These are phyloP conservation scores for Annona squamosa DNA, from an alignment of 164 flowering plant genomes.

Conservation along the genomic window DNA sequence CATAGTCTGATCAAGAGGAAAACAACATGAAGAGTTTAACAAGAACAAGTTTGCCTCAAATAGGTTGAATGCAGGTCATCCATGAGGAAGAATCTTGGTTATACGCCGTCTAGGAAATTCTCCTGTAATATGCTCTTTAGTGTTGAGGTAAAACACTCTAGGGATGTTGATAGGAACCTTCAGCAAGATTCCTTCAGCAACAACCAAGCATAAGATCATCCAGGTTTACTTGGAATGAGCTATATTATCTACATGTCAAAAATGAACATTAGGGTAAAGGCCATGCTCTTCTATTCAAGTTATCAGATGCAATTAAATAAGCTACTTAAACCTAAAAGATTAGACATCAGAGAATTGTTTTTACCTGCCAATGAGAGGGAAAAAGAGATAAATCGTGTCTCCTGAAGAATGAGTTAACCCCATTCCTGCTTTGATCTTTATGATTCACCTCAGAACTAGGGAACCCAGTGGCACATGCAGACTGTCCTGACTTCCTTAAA, in stretches of 20 bases:
- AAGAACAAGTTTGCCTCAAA: constrained; percentile 55
- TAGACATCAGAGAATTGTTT: constrained; percentile 1
- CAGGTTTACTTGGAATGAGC: constrained; percentile 57
- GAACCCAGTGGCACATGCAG: constrained; percentile 22
- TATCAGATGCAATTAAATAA: constrained; percentile 9
- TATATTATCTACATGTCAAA: constrained; percentile 68
- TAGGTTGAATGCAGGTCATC: constrained; percentile 57
- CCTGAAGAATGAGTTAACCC: constrained; percentile 71
- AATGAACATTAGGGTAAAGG: constrained; percentile 2
- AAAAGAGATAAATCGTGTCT: constrained; percentile 59
- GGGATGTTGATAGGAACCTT: constrained; percentile 75
- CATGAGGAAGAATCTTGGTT: constrained; percentile 86
- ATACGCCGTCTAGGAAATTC: constrained; percentile 88
- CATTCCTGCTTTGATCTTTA: constrained; percentile 37
- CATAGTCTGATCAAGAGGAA: background rate
- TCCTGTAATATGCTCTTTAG: constrained; percentile 76
- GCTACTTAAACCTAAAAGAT: constrained; percentile 11
- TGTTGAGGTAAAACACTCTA: constrained; percentile 84
- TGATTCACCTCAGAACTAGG: constrained; percentile 20
- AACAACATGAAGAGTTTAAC: background rate
- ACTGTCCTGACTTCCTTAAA: constrained; percentile 22
- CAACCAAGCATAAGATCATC: constrained; percentile 85
- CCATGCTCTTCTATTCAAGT: no score
- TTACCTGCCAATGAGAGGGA: constrained; percentile 86
- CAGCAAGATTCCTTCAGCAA: constrained; percentile 79